phyloP scores from a whole-genome alignment of 75 land plant genomes.

The Cupressus sempervirens region DNA sequence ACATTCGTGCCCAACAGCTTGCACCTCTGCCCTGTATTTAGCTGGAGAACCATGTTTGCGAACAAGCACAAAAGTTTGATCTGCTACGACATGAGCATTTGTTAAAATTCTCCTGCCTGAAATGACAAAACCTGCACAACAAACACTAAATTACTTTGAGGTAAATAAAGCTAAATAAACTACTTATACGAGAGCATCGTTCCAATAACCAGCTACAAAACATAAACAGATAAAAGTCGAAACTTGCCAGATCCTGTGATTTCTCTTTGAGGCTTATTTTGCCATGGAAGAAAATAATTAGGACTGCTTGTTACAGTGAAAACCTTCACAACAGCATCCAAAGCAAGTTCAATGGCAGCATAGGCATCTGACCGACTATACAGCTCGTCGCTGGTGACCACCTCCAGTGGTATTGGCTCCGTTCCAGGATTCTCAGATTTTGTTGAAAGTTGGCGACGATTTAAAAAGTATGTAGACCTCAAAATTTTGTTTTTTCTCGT shows the following conservation, averaged over 20 bases:
- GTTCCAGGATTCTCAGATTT: conserved; percentile 6
- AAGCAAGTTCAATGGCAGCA: conserved; percentile 65
- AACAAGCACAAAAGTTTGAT: conserved; percentile 84
- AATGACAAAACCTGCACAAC: conserved; percentile 72
- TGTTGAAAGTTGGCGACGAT: background rate
- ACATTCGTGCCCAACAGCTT: conserved; percentile 94
- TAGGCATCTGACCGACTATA: conserved; percentile 36
- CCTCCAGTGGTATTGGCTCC: background rate
- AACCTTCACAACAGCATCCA: conserved; percentile 90
- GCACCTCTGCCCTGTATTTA: conserved; percentile 78
- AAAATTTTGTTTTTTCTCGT: background rate
- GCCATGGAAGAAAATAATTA: conserved; percentile 92
- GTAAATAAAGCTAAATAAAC: background rate
- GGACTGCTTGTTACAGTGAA: conserved; percentile 90
- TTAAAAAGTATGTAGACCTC: background rate
- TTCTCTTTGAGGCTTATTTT: conserved; percentile 92
- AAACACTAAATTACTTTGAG: background rate
- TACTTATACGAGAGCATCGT: background rate
- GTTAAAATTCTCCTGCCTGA: conserved; percentile 70
- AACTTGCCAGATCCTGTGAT: conserved; percentile 74
- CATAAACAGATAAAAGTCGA: background rate
- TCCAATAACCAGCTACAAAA: background rate
- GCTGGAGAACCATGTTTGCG: conserved; percentile 94
- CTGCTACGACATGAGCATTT: conserved; percentile 96
- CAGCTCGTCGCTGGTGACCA: background rate